Base-by-base conservation (phyloP, 2,329 filamentous ascomycete genomes). In the Fusarium citri region DNA sequence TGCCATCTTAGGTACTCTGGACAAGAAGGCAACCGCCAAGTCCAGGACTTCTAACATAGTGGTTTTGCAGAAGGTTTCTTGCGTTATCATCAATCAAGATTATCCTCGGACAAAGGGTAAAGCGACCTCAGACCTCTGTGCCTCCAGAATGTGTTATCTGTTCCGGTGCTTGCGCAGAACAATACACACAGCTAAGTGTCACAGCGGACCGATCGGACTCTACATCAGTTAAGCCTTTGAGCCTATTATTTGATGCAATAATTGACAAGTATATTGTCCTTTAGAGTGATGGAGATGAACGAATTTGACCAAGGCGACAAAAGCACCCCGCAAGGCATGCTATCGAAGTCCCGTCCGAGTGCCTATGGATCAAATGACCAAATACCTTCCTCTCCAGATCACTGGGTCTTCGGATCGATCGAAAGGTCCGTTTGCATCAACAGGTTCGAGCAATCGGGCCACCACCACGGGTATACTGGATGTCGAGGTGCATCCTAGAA, bases 381-480 rank as follows among this genome's bases (percentile, higher is more conserved):
- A 47, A 26, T 8, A 25, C 58, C 28, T 64, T 28, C 22, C 37
- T 67, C 56, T 45, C 67, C 50, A 70, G 57, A 59, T 64, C 51
- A 64, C 41, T 70, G 55, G 58, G 25, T 47, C 47, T 50, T 50
- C 34, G 31, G 67, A 70, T 70, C 55, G 63, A 70, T 69, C 53
- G 56, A 66, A 55, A 66, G 66, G 66, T 56, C 56, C 56, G 66
- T 49, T 46, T 59, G 63, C 62, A 70, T 64, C 63, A 48, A 63
- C 47, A 64, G 58, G 50, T 45, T 45, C 55, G 57, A 55, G 47
- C 51, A 64, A 55, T 28, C 47, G 66, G 49, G 58, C 61, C 66
- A 64, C 53, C 34, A 37, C 40, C 53, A 40, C 41, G 31, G 50
- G 66, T 47, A 68, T 34, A 34, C 15, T 16, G 41, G 48, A 57